Evolutionary conservation across 2,329 filamentous ascomycete species (phyloP).

Genomic region (Cladosporium sp.): DNA sequence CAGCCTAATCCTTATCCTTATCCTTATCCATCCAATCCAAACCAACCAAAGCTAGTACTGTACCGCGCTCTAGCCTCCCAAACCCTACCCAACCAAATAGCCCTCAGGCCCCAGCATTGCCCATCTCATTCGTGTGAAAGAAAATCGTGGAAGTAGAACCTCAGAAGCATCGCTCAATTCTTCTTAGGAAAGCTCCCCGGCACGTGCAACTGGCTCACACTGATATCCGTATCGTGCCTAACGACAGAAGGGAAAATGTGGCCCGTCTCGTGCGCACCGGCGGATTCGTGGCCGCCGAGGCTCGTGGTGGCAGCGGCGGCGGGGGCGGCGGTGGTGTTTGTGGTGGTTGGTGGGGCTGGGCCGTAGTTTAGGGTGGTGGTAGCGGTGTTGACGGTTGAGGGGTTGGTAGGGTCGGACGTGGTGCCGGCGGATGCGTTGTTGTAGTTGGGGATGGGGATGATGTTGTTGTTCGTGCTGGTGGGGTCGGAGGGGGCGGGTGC

Average conservation of each 20-base stretch:
- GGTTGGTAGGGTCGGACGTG: no score
- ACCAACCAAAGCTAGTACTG: no score
- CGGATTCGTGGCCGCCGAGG: slow-evolving; percentile 30
- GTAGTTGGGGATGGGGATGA: neutral
- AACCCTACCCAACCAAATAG: no score
- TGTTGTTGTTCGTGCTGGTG: slow-evolving; percentile 15
- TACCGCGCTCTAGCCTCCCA: no score
- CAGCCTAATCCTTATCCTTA: no score
- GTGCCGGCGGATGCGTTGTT: no score
- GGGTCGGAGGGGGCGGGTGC: slow-evolving; percentile 21
- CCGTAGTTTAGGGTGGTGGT: neutral
- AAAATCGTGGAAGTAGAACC: no score
- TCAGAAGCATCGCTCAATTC: no score
- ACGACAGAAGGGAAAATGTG: slow-evolving; percentile 47
- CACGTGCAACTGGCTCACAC: slow-evolving; percentile 62
- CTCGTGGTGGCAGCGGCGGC: neutral
- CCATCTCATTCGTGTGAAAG: no score
- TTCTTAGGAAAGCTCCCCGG: slow-evolving; percentile 54
- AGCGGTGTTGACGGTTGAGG: neutral
- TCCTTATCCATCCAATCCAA: no score
- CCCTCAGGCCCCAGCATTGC: no score
- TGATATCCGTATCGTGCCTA: slow-evolving; percentile 43
- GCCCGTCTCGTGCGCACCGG: slow-evolving; percentile 31
- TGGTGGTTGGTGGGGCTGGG: neutral
- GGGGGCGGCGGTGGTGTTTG: neutral